These are phyloP conservation scores for Emergomyces pasteurianus DNA, from an alignment of 2,329 filamentous ascomycete species.

Conservation along the genomic window DNA sequence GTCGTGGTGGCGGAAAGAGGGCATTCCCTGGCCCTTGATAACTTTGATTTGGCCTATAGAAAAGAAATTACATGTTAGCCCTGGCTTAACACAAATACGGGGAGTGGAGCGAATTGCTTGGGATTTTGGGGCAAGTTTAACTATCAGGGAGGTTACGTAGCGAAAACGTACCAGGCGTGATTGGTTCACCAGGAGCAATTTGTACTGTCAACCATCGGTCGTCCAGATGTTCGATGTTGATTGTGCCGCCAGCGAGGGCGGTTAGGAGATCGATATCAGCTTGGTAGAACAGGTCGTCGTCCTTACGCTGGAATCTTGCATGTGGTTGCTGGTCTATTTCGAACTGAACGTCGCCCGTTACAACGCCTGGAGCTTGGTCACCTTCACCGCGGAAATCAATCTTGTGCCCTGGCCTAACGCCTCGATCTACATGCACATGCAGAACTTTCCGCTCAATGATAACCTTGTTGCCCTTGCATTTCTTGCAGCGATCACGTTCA, in stretches of 20 bases:
- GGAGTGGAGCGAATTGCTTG: not conserved
- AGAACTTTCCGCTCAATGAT: slow-evolving; percentile 94
- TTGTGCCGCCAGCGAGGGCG: slow-evolving; percentile 77
- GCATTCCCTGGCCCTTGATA: slow-evolving; percentile 95
- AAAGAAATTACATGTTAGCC: slow-evolving; percentile 4
- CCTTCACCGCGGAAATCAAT: slow-evolving; percentile 96
- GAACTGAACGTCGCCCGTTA: slow-evolving; percentile 93
- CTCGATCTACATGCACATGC: slow-evolving; percentile 92
- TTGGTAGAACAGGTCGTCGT: slow-evolving; percentile 90
- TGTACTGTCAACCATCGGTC: slow-evolving; percentile 93
- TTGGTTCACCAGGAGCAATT: slow-evolving; percentile 87
- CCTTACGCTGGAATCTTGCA: slow-evolving; percentile 83
- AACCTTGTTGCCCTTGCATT: slow-evolving; percentile 95
- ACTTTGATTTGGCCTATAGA: slow-evolving; percentile 73
- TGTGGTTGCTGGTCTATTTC: slow-evolving; percentile 99
- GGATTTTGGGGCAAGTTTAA: not conserved
- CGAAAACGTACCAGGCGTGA: slow-evolving; percentile 64
- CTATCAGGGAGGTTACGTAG: slow-evolving; percentile 9
- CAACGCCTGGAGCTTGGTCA: slow-evolving; percentile 84
- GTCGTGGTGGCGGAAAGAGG: slow-evolving; percentile 88
- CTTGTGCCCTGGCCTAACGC: slow-evolving; percentile 87
- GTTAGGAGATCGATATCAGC: slow-evolving; percentile 94
- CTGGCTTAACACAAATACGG: not conserved
- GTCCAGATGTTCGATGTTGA: slow-evolving; percentile 92
- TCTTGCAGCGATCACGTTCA: slow-evolving; percentile 96